These are phyloP conservation scores for Lanmaoa pseudosensibilis DNA, from an alignment of 768 basidiomycete species.

Conservation along the genomic window DNA sequence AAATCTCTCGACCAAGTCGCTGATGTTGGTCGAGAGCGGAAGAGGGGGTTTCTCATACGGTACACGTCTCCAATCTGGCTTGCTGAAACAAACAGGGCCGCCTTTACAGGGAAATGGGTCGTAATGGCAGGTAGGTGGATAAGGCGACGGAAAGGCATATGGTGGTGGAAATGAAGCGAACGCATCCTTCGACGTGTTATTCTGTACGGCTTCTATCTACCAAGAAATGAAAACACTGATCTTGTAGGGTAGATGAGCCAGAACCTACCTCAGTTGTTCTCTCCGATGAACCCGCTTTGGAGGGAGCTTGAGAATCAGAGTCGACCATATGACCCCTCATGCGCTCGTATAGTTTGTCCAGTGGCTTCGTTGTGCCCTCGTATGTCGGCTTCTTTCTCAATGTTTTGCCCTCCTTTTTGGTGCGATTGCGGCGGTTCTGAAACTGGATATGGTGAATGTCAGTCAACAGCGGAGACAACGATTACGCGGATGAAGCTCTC, in stretches of 20 bases:
- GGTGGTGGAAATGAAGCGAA: conserved; percentile 5
- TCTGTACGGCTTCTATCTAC: not conserved
- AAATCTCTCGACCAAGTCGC: conserved; percentile 13
- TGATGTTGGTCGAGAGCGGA: not conserved
- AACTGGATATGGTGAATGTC: not conserved
- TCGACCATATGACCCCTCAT: not conserved
- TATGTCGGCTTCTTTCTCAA: conserved; percentile 2
- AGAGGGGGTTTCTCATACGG: not conserved
- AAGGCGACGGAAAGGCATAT: conserved; percentile 17
- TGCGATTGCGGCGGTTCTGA: conserved; percentile 15
- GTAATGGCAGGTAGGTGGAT: conserved; percentile 15
- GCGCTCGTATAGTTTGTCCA: not conserved
- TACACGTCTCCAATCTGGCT: conserved; percentile 7
- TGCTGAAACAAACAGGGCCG: not conserved
- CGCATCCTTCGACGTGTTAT: not conserved
- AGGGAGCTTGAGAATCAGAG: not conserved
- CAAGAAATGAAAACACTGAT: not conserved
- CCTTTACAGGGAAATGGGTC: conserved; percentile 22
- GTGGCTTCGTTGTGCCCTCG: not conserved
- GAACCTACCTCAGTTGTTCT: not conserved
- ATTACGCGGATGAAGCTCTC: not conserved
- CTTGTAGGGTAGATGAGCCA: too few species aligned
- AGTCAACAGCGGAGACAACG: accelerated
- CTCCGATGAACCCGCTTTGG: not conserved
- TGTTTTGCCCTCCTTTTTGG: not conserved